Evolutionary conservation across 2,329 filamentous ascomycete genomes (phyloP).

Genomic region (Coniochaeta ligniaria): DNA sequence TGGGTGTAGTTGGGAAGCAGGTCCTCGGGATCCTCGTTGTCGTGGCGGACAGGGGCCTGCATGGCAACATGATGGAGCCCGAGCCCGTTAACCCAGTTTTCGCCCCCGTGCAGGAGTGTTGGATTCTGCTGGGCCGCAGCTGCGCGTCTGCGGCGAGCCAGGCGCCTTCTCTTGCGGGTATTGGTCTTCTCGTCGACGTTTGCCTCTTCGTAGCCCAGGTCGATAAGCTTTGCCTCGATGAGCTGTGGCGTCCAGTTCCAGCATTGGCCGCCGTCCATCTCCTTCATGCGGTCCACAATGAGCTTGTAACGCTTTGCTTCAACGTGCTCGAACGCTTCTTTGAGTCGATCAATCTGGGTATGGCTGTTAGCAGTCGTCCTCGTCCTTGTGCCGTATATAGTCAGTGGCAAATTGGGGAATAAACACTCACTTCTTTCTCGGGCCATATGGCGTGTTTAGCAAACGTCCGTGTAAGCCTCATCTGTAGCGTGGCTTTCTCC

Average conservation of each 20-base stretch:
- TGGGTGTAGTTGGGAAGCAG: constrained; percentile 18
- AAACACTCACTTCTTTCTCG: constrained; percentile 38
- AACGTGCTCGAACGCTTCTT: constrained; percentile 29
- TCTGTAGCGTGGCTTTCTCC: constrained; percentile 45
- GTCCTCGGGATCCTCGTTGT: constrained; percentile 6
- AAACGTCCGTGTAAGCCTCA: constrained; percentile 46
- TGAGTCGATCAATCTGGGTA: constrained; percentile 30
- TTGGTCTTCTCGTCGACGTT: constrained; percentile 31
- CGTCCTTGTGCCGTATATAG: neutral
- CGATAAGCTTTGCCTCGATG: constrained; percentile 42
- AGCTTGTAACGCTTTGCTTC: constrained; percentile 36
- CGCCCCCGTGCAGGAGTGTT: constrained; percentile 8
- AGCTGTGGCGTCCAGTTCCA: constrained; percentile 42
- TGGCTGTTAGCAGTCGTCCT: neutral
- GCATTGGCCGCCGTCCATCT: constrained; percentile 42
- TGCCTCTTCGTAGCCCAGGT: constrained; percentile 37
- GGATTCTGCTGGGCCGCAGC: neutral
- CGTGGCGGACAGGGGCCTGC: constrained; percentile 2
- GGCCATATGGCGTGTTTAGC: constrained; percentile 42
- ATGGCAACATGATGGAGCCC: constrained; percentile 11
- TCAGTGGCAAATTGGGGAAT: neutral
- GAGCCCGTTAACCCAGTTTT: constrained; percentile 14
- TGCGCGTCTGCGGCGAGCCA: constrained; percentile 8
- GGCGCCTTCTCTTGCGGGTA: constrained; percentile 28
- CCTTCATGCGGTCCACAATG: constrained; percentile 36